Evolutionary conservation across 495 filamentous ascomycete genomes (phyloP), one percentile per base, ranked within the genome.

Genomic region (Trichoderma reesei): DNA sequence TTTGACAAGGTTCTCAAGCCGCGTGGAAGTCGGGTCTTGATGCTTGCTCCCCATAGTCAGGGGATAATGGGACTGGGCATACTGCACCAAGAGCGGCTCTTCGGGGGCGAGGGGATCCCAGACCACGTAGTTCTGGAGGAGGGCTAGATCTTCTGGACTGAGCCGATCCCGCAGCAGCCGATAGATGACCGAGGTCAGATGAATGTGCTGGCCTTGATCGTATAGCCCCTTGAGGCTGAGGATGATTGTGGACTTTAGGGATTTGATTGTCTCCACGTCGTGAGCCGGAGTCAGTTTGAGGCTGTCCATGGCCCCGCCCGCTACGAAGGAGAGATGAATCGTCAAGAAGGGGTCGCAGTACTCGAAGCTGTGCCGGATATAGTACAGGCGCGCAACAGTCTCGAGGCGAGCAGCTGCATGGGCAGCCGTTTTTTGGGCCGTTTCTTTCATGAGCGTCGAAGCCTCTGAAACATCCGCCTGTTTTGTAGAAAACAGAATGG

Each of bases 331-430:
- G 13, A 69, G 71, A 56, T 61, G 71, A 59, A 65, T 65, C 64
- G 66, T 68, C 20, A 75, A 67, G 34, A 70, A 68, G 33, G 65
- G 59, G 64, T 73, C 70, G 61, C 65, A 67, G 13, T 62, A 64
- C 33, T 72, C 67, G 62, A 65, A 74, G 48, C 69, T 69, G 63
- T 75, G 72, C 2, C 73, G 72, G 10, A 73, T 69, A 63, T 71
- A 74, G 63, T 75, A 74, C 3, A 75, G 66, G 1, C 73, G 72
- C 8, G 70, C 39, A 0, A 73, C 46, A 2, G 73, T 73, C 66
- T 75, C 72, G 11, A 72, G 67, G 13, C 70, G 68, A 14, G 67
- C 62, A n/a, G 69, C 63, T 0, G 68, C 65, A 63, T 72, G 66
- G 13, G 65, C 16, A 20, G 63, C 34, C 5, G 60, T 42, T 11